phyloP scores from a whole-genome alignment of 495 filamentous ascomycete genomes.

The Margaritispora aquatica region DNA sequence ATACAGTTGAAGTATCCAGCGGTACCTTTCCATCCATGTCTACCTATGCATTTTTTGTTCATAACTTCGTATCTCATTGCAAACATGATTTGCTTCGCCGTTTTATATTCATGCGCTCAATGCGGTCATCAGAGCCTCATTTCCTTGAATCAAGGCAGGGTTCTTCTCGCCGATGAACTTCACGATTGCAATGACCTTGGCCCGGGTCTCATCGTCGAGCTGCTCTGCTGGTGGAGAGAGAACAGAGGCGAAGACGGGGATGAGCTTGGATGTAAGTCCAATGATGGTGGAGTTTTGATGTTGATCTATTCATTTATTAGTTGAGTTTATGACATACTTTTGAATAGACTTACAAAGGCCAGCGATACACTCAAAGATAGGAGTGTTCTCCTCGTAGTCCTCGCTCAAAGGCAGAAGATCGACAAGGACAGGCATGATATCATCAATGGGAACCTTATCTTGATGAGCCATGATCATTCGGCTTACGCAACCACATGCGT shows the following conservation, averaged over 20 bases:
- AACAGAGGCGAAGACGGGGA: constrained; percentile 76
- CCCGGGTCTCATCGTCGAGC: constrained; percentile 72
- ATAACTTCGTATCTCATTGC: constrained; percentile 3
- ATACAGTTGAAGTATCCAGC: neutral
- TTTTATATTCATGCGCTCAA: constrained; percentile 5
- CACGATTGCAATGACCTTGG: constrained; percentile 62
- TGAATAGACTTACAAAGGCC: constrained; percentile 63
- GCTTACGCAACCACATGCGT: constrained; percentile 85
- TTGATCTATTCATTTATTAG: constrained; percentile 48
- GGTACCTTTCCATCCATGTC: neutral
- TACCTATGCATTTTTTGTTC: constrained; percentile 6
- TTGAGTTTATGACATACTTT: neutral
- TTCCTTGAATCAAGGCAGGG: constrained; percentile 16
- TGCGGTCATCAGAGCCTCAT: constrained; percentile 13
- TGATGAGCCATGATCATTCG: constrained; percentile 86
- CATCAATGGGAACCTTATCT: constrained; percentile 66
- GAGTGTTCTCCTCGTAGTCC: constrained; percentile 94
- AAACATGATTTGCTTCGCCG: neutral
- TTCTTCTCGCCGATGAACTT: constrained; percentile 57
- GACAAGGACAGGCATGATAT: constrained; percentile 77
- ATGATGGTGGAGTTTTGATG: constrained; percentile 65
- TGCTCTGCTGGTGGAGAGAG: constrained; percentile 75
- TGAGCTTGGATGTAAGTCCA: constrained; percentile 66
- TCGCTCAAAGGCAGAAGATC: constrained; percentile 81
- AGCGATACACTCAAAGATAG: constrained; percentile 81